Base-by-base conservation (phyloP, 148 eudicot genomes). In the Linanthus parryae region DNA sequence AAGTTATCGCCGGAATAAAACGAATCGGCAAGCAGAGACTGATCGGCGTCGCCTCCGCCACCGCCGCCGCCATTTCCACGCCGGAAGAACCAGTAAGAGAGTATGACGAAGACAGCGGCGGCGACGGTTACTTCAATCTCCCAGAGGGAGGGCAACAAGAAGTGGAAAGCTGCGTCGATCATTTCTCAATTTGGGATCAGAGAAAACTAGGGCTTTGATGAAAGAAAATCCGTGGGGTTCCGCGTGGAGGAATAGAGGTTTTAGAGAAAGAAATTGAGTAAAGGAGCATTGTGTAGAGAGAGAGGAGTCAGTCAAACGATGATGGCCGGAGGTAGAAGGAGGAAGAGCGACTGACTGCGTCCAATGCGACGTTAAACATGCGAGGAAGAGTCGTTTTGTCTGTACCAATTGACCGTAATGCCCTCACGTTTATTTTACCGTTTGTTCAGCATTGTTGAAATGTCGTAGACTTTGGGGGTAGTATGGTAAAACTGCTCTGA, bases 131-230 rank as follows among this genome's bases (percentile, higher is more conserved):
- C 70, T 48, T 67, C 58, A 14, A 73, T 58, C 58, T 73, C 70
- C 78, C 73, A 63, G 66, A 59, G 63, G 8, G 78, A 73, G 38
- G 78, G 70, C 39, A 63, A 1, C 5, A 73, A 50, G 50, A 63
- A 67, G 40, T 48, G 58, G 35, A 72, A n/a, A 26, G 48, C 64
- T 15, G 51, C 25, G 7, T 67, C 72, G 31, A 63, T 48, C 44
- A 56, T 66, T 52, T 46, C 51, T 33, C 8, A 23, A 3, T 23
- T 46, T 21, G 31, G 10, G 18, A 23, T 24, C 1, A 40, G 17
- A 40, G 44, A 13, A 14, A 40, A 40, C 14, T 7, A 40, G 44
- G 10, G 8, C 36, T 33, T 33, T 10, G 8, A 33, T 33, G 6
- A 33, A 33, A 33, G 10, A 10, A 33, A 10, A 33, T 33, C 10